Base-by-base conservation (phyloP, 1,139 yeast genomes). In the Entelexis paramagnoliae region DNA sequence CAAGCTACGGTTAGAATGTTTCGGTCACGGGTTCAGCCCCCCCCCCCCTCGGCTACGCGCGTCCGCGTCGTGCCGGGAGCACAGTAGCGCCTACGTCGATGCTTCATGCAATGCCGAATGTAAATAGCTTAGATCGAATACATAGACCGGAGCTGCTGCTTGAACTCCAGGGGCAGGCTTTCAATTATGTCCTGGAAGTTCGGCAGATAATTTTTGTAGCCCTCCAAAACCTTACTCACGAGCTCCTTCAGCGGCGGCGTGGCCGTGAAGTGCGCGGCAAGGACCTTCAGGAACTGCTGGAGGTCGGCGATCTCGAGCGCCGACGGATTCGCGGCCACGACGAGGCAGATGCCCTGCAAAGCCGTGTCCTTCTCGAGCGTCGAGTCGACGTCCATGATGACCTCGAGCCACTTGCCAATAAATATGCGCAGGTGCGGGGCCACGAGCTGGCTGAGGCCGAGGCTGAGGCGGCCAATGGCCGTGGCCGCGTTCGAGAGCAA, bases 401-500 rank as follows among this genome's bases (percentile, higher is more conserved):
- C 78, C 14, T 76, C 69, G 56, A 87, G 77, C 95, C 95, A 87
- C 45, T 72, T 72, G 26, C 71, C 66, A 24, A 81, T 73, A 62
- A 82, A 78, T 58, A 78, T 77, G 0, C 75, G 66, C 36, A 85
- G 62, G 55, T 80, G 76, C 2, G 80, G 76, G 0, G 83, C 76
- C 46, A 81, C 71, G 40, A 74, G 73, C 24, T 77, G 78, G 3
- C 91, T 80, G 36, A 78, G 77, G 51, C 75, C 70, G 35, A 81
- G 66, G 3, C 95, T 96, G 64, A 89, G 71, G 59, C 97, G 76
- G n/a, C 97, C 97, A 53, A 91, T 71, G 41, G 97, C 83, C 52
- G 88, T 84, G n/a, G 95, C 94, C 1, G 89, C 81, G 66, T 91
- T 91, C 63, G 89, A 97, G 59, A 83, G 66, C 4, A 91, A 85